These are phyloP conservation scores for Leptodermis oblonga DNA, from an alignment of 257 asterid genomes.

Conservation along the genomic window DNA sequence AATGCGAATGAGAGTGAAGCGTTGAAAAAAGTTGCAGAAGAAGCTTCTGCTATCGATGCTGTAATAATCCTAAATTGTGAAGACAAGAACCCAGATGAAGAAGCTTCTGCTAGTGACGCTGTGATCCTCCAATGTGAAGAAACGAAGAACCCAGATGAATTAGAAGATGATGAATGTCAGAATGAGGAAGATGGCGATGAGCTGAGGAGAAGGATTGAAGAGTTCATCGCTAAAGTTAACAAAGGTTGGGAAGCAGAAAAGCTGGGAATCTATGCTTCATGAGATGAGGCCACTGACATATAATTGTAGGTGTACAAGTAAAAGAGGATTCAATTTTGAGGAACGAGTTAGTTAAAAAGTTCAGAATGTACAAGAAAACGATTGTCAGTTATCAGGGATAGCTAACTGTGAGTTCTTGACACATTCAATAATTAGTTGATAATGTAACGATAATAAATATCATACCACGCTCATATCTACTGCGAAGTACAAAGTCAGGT, in stretches of 20 bases:
- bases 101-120: background rate
- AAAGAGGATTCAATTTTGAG: background rate
- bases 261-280: constrained; percentile 13
- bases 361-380: background rate
- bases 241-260: constrained; percentile 37
- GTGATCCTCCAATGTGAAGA: constrained; percentile 13
- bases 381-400: background rate
- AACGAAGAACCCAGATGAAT: constrained; percentile 5
- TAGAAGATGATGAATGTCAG: background rate
- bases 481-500: too few relatives aligned
- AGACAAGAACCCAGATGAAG: constrained; percentile 11
- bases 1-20: background rate
- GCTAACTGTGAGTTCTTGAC: too few relatives aligned
- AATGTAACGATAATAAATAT: too few relatives aligned
- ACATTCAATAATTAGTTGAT: too few relatives aligned
- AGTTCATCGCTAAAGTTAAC: constrained; percentile 33
- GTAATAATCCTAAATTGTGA: constrained; percentile 7
- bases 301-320: background rate
- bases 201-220: constrained; percentile 35
- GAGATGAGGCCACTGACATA: background rate
- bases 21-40: background rate
- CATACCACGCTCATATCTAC: too few relatives aligned
- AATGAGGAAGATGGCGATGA: constrained; percentile 36
- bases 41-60: constrained; percentile 2
- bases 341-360: background rate